phyloP scores from a whole-genome alignment of 768 basidiomycete genomes.

The Boletus patriciae region DNA sequence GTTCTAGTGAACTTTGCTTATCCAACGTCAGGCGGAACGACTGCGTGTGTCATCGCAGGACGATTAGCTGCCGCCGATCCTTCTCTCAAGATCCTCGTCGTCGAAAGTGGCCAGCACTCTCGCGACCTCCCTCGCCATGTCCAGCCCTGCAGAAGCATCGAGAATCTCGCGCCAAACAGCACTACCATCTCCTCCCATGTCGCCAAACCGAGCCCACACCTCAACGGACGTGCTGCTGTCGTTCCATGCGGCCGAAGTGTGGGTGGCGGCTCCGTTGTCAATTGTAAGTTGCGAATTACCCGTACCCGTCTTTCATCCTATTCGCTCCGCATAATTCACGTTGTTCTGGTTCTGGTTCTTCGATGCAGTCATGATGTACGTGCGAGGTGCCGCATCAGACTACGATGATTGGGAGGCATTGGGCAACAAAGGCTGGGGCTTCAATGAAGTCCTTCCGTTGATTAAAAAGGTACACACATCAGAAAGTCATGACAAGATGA shows the following conservation, averaged over 20 bases:
- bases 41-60: conserved; percentile 53
- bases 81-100: conserved; percentile 53
- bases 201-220: conserved; percentile 40
- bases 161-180: conserved; percentile 40
- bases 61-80: conserved; percentile 56
- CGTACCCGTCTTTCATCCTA: neutral
- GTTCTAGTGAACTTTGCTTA: neutral
- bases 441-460: conserved; percentile 54
- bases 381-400: conserved; percentile 58
- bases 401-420: conserved; percentile 58
- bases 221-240: conserved; percentile 44
- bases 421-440: conserved; percentile 61
- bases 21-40: conserved; percentile 41
- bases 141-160: conserved; percentile 54
- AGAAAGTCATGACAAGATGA: neutral
- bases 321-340: neutral
- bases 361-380: conserved; percentile 47
- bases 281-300: conserved; percentile 41
- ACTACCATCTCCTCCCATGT: conserved; percentile 46
- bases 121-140: conserved; percentile 45
- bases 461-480: conserved; percentile 49
- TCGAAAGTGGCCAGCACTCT: conserved; percentile 60
- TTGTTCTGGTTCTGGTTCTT: neutral
- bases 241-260: conserved; percentile 50
- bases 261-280: conserved; percentile 64